These are phyloP conservation scores for Withania somnifera DNA, from an alignment of 305 asterid genomes.

Conservation along the genomic window DNA sequence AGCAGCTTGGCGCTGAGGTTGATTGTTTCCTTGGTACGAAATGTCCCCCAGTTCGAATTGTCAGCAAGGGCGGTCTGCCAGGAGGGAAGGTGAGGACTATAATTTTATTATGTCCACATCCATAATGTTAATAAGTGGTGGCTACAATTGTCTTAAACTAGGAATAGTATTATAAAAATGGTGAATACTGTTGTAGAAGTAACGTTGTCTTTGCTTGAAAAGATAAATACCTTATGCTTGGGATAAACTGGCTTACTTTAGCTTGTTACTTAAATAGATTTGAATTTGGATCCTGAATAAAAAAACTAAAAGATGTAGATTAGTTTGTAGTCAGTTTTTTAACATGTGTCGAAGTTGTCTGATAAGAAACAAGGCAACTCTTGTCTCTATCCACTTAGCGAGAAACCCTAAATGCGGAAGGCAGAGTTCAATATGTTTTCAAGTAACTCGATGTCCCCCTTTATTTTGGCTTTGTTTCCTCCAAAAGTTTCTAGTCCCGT, in stretches of 20 bases:
- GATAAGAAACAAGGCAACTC: background rate
- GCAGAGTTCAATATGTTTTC: background rate
- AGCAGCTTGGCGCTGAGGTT: constrained; percentile 95
- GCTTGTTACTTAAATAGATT: background rate
- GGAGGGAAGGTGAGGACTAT: constrained; percentile 73
- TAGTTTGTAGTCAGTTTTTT: background rate
- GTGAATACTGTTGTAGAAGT: background rate
- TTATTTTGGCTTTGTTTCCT: constrained; percentile 2
- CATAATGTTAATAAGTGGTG: background rate
- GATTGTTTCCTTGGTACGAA: constrained; percentile 83
- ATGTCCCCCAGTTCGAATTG: constrained; percentile 90
- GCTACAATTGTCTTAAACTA: background rate
- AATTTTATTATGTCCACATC: background rate
- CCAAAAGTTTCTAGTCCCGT: background rate
- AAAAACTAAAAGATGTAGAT: background rate
- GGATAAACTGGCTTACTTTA: background rate
- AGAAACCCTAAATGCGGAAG: background rate
- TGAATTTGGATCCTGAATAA: background rate
- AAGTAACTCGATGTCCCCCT: background rate
- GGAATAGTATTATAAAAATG: background rate
- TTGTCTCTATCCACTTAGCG: background rate
- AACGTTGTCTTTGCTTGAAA: background rate
- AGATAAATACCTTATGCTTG: background rate
- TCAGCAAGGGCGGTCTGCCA: constrained; percentile 95
- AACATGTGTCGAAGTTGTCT: background rate